Conservation (phyloP, 2,329 filamentous ascomycete genomes). For the Blastomyces gilchristii region DNA sequence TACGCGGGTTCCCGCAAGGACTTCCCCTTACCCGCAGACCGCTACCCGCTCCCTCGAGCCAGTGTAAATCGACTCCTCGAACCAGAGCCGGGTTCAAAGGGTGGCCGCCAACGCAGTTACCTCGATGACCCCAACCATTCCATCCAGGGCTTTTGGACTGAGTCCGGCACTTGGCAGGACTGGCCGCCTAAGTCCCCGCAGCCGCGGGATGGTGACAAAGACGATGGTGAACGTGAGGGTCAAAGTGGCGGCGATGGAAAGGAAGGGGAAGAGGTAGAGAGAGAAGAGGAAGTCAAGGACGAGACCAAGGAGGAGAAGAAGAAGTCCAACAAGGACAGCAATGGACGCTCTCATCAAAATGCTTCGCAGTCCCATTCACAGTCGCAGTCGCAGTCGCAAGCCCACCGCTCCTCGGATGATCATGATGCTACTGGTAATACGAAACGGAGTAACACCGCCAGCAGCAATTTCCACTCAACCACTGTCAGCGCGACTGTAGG, state of each 20-base stretch:
- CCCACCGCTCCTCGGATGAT: constrained; percentile 5
- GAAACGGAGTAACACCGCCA: not conserved
- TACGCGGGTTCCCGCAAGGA: constrained; percentile 13
- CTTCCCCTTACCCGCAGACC: constrained; percentile 11
- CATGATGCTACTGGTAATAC: constrained; percentile 11
- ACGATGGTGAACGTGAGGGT: not conserved
- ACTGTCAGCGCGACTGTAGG: constrained; percentile 35
- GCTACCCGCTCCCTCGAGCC: constrained; percentile 12
- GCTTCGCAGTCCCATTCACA: not conserved
- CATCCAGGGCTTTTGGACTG: constrained; percentile 9
- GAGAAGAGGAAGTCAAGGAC: not conserved
- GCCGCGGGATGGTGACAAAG: constrained; percentile 28
- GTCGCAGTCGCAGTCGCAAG: not conserved
- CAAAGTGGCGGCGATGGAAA: not conserved
- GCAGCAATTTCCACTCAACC: constrained; percentile 20
- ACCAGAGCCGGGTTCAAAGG: constrained; percentile 11
- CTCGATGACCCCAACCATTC: constrained; percentile 10
- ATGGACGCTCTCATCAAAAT: not conserved
- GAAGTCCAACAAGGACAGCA: not conserved
- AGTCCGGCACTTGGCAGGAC: constrained; percentile 8
- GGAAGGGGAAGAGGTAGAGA: not conserved
- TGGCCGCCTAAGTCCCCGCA: constrained; percentile 21
- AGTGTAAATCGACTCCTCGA: constrained; percentile 11
- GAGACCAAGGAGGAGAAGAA: not conserved
- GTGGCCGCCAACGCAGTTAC: constrained; percentile 14